Conservation (phyloP, 495 filamentous ascomycete species). For the Lasiosphaeria ovina region DNA sequence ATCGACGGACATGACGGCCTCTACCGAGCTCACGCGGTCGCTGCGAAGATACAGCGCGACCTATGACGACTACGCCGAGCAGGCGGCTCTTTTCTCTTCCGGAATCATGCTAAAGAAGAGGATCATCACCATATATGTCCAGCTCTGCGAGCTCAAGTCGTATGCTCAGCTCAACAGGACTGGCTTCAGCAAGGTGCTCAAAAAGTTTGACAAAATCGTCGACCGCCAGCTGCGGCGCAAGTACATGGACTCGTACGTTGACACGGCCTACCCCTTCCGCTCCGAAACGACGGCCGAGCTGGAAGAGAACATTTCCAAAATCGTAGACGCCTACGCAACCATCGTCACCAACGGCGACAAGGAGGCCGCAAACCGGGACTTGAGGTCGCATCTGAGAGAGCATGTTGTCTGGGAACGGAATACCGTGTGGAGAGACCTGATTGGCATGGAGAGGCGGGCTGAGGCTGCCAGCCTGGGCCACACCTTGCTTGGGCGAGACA, state of each 20-base stretch:
- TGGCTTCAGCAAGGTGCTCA: slow-evolving; percentile 91
- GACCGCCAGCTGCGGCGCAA: slow-evolving; percentile 70
- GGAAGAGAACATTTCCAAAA: slow-evolving; percentile 63
- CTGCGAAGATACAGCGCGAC: slow-evolving; percentile 54
- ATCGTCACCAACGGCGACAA: slow-evolving; percentile 79
- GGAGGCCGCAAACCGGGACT: slow-evolving; percentile 70
- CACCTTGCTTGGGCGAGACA: slow-evolving; percentile 74
- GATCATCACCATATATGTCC: slow-evolving; percentile 81
- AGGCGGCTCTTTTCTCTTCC: slow-evolving; percentile 70
- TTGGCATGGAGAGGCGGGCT: slow-evolving; percentile 93
- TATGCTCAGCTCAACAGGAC: slow-evolving; percentile 96
- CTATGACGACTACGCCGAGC: slow-evolving; percentile 74
- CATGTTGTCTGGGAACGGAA: slow-evolving; percentile 99
- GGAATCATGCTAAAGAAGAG: slow-evolving; percentile 90
- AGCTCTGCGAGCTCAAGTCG: slow-evolving; percentile 92
- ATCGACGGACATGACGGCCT: slow-evolving; percentile 56
- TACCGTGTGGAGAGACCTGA: slow-evolving; percentile 98
- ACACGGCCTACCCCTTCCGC: slow-evolving; percentile 72
- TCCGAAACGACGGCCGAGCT: slow-evolving; percentile 65
- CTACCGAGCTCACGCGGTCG: slow-evolving; percentile 48
- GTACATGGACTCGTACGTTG: slow-evolving; percentile 73
- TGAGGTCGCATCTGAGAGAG: slow-evolving; percentile 88
- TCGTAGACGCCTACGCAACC: slow-evolving; percentile 78
- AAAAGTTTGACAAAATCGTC: slow-evolving; percentile 98
- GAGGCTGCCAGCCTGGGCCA: slow-evolving; percentile 91